phyloP scores from a whole-genome alignment of 2,329 filamentous ascomycete genomes.

The Bimuria novae-zelandiae region DNA sequence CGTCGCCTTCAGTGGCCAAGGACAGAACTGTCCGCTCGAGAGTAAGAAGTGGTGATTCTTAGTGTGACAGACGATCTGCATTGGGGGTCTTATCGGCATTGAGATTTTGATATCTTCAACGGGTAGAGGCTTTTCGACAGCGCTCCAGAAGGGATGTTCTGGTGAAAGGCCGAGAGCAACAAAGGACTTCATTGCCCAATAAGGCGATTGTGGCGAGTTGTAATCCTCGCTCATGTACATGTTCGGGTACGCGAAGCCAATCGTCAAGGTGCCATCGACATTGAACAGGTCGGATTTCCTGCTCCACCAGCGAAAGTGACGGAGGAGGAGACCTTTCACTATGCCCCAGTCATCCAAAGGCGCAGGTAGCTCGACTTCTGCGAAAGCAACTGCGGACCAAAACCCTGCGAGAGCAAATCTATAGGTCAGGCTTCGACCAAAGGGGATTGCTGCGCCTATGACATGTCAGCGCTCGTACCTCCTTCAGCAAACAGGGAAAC shows the following conservation, averaged over 20 bases:
- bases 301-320: conserved; percentile 58
- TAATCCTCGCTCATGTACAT: conserved; percentile 63
- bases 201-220: conserved; percentile 61
- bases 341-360: conserved; percentile 47
- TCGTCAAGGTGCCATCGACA: conserved; percentile 55
- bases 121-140: conserved; percentile 47
- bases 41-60: conserved; percentile 39
- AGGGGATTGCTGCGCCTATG: conserved; percentile 57
- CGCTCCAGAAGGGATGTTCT: conserved; percentile 53
- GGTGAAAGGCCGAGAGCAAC: conserved; percentile 47
- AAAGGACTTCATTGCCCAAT: conserved; percentile 60
- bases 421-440: conserved; percentile 58
- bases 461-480: neutral
- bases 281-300: conserved; percentile 52
- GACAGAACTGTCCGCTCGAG: conserved; percentile 40
- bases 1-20: conserved; percentile 43
- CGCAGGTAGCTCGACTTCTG: conserved; percentile 46
- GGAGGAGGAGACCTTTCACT: conserved; percentile 55
- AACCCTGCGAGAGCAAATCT: conserved; percentile 57
- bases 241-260: conserved; percentile 54
- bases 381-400: conserved; percentile 53
- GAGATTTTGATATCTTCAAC: neutral
- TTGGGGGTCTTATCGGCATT: conserved; percentile 34
- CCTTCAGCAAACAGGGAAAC: neutral
- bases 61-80: conserved; percentile 54